Percentiles rank a stretch among this genome's conserved stretches.
These are phyloP conservation scores for Trichoderma sp. DNA, from an alignment of 2,329 filamentous ascomycete species.

Conservation along the genomic window DNA sequence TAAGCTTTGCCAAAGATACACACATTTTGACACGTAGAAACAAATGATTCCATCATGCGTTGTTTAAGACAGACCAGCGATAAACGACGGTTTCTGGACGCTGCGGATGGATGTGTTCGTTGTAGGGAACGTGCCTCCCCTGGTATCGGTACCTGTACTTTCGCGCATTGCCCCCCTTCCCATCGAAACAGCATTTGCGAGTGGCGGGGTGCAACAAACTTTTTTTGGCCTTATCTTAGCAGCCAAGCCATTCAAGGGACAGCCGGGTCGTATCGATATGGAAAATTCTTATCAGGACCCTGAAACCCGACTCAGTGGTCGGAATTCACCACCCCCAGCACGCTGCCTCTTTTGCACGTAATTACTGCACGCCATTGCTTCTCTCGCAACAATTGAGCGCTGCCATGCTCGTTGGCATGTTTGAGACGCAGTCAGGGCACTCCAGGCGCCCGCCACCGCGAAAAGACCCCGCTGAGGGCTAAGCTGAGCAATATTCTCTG, in stretches of 20 bases:
- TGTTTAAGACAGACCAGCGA: background rate
- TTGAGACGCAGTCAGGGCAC: background rate
- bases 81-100: conserved; percentile 4
- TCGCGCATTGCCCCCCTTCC: conserved; percentile 11
- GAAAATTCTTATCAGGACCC: conserved; percentile 12
- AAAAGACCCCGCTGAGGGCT: conserved; percentile 3
- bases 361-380: conserved; percentile 3
- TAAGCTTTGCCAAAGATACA: background rate
- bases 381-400: conserved; percentile 20
- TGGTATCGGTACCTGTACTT: conserved; percentile 16
- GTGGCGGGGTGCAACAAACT: conserved; percentile 27
- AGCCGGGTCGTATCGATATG: conserved; percentile 19
- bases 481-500: conserved; percentile 15
- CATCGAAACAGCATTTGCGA: conserved; percentile 6
- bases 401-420: conserved; percentile 18
- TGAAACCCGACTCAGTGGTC: background rate
- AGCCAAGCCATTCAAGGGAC: conserved; percentile 11
- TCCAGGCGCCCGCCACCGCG: conserved; percentile 2
- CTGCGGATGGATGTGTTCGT: background rate
- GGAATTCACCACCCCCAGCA: conserved; percentile 1
- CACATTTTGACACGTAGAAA: background rate
- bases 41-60: conserved; percentile 14
- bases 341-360: background rate
- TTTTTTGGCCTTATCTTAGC: conserved; percentile 25
- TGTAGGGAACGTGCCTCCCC: background rate